phyloP scores from a whole-genome alignment of 495 filamentous ascomycete species.

The Annulohypoxylon stygium region DNA sequence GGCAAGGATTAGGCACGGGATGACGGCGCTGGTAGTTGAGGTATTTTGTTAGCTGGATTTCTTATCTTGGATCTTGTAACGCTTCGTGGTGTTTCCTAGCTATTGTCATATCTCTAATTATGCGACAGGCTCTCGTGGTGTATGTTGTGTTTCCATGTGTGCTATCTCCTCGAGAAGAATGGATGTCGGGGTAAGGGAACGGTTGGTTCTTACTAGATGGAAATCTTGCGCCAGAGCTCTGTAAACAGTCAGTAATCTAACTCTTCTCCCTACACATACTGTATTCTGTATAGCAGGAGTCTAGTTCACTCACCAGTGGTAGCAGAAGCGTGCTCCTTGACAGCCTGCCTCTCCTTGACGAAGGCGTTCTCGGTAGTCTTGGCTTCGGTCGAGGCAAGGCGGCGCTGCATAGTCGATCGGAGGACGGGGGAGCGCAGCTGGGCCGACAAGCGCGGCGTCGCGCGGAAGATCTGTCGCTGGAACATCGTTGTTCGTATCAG shows the following conservation, averaged over 20 bases:
- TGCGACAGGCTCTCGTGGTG: background rate
- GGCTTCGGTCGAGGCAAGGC: constrained; percentile 68
- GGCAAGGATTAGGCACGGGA: constrained; percentile 77
- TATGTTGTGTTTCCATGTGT: background rate
- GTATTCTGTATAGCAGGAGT: background rate
- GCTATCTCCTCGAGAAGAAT: background rate
- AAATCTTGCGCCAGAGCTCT: constrained; percentile 96
- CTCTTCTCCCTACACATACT: background rate
- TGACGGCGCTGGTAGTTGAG: constrained; percentile 66
- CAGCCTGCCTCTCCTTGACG: constrained; percentile 83
- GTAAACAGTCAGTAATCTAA: constrained; percentile 38
- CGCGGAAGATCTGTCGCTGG: constrained; percentile 71
- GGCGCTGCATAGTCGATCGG: constrained; percentile 73
- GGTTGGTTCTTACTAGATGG: constrained; percentile 79
- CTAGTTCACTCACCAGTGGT: constrained; percentile 74
- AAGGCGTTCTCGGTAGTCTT: constrained; percentile 79
- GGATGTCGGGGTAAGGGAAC: constrained; percentile 11
- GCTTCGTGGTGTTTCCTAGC: background rate
- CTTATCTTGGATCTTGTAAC: constrained; percentile 3
- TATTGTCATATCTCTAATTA: background rate
- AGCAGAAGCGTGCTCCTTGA: constrained; percentile 86
- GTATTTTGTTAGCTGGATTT: constrained; percentile 39
- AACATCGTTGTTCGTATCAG: constrained; percentile 65
- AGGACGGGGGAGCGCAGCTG: constrained; percentile 67
- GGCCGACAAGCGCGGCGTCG: constrained; percentile 69